Evolutionary conservation across 2,329 filamentous ascomycete genomes (phyloP), one percentile per base, ranked within the genome.

Genomic region (Harringtonia aguacate): DNA sequence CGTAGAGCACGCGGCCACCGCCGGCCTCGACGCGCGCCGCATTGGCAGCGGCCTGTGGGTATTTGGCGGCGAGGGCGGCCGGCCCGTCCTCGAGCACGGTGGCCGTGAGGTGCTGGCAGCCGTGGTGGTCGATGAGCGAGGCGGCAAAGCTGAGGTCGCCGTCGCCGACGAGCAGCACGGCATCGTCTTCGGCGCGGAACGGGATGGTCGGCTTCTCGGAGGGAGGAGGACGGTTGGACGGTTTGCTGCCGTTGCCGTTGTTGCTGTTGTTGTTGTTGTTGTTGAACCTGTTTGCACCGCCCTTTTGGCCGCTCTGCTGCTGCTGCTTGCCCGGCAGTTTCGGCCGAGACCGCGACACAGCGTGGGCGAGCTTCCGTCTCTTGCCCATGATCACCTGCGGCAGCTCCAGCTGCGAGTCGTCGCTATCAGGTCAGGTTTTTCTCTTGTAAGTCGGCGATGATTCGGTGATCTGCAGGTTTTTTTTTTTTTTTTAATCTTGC

Each of bases 121-220:
- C 70, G 63, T 87, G 82, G 55, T 82, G 70, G 43, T 70, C 61
- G 42, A 82, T 69, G 3, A 90, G 69, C 2, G 77, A 80, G 24
- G 73, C 72, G 13, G 84, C 75, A 59, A 88, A 90, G 58, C 82
- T 87, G 56, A 92, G 77, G 61, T 94, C 86, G 51, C 79, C 86
- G 58, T 92, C 86, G 55, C 86, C 86, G 41, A 90, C 65, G 3
- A 90, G 74, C 8, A 92, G 76, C 50, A 90, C 86, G 53, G 73
- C 66, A 52, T 88, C 77, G 53, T 73, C 77, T 30, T 73, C 77
- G 33, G 73, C 65, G 21, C 69, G 61, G 61, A 90, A 89, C 15
- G 85, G 85, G 20, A 89, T 79, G 4, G 67, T 74, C 21, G 70
- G 77, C 50, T 62, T 61, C 17, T 46, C 47, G 30, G 40, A 15